Base-by-base conservation (phyloP, 441 rosid genomes). In the Syzygium syzygioides region DNA sequence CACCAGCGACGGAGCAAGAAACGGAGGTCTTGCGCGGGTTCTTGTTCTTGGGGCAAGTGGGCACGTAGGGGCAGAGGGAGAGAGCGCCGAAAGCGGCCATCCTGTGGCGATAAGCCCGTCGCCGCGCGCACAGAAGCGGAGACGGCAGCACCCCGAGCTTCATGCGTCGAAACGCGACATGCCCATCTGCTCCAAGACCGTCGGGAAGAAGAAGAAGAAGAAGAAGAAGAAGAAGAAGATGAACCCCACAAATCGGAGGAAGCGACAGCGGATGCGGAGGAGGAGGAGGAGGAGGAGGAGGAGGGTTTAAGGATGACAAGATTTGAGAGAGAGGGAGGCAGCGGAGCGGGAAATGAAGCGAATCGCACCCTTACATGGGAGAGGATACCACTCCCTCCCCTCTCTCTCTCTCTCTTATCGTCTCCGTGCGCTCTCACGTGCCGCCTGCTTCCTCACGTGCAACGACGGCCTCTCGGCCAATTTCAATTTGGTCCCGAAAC, bases 1-100 rank as follows among this genome's bases (percentile, higher is more conserved):
- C 23, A 95, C 98, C 98, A 88, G 89, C 87, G 80, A 88, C 86
- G 25, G 96, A 94, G 92, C 96, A 96, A 3, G 93, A 93, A 87
- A 97, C 57, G 54, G 87, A 88, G 90, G 86, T 90, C 60, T 90
- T 90, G 56, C 88, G 87, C n/a, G 88, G 90, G 71, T 50, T 87
- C 14, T 76, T 76, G 53, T 23, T 76, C 83, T 41, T 76, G 91
- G 91, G 92, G 91, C 90, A 92, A 17, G 88, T 86, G 89, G 92
- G 87, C 83, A 86, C 66, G 93, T 93, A 90, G 15, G 98, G 96
- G 79, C 88, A 95, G 37, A 87, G 91, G 0, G 95, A 93, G 48
- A 94, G 71, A 87, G 98, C 94, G 89, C 92, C 91, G 30, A 94
- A 91, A 62, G 96, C 93, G 2, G 96, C 94, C 98, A 95, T 95